Percentiles rank a stretch among this genome's conserved stretches.
Evolutionary conservation across 1,284 basidiomycete species (phyloP).

Genomic region (Marasmius tenuissimus): DNA sequence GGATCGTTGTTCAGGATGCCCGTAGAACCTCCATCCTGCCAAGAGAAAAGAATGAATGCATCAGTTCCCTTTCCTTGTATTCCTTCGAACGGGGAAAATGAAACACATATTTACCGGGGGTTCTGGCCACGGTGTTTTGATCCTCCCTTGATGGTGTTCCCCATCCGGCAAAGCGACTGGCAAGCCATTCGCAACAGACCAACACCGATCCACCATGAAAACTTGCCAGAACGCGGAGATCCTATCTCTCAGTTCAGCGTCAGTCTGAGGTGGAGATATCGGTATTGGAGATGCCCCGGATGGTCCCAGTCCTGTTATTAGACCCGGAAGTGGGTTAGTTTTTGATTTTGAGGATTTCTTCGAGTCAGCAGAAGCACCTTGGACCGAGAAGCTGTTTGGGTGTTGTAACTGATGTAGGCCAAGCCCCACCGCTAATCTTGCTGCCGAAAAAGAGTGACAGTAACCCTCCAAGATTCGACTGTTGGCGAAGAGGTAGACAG

Average conservation of each 20-base stretch:
- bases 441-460: constrained; percentile 58
- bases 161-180: constrained; percentile 54
- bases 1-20: constrained; percentile 12
- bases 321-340: constrained; percentile 1
- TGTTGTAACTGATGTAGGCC: constrained; percentile 49
- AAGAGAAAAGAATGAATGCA: neutral
- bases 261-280: constrained; percentile 38
- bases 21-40: neutral
- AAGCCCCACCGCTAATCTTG: constrained; percentile 52
- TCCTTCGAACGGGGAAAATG: neutral
- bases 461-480: constrained; percentile 59
- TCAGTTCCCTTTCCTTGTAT: neutral
- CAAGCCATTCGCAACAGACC: constrained; percentile 54
- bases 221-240: constrained; percentile 61
- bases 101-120: constrained; percentile 16
- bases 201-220: constrained; percentile 58
- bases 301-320: constrained; percentile 3
- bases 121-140: constrained; percentile 53
- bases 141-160: constrained; percentile 44
- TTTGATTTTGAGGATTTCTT: neutral
- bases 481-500: constrained; percentile 60
- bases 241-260: constrained; percentile 44
- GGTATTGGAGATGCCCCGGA: constrained; percentile 26
- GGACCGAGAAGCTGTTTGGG: neutral
- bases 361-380: neutral